Conservation (phyloP, 106 monocot species). For the Narthecium ossifragum region DNA sequence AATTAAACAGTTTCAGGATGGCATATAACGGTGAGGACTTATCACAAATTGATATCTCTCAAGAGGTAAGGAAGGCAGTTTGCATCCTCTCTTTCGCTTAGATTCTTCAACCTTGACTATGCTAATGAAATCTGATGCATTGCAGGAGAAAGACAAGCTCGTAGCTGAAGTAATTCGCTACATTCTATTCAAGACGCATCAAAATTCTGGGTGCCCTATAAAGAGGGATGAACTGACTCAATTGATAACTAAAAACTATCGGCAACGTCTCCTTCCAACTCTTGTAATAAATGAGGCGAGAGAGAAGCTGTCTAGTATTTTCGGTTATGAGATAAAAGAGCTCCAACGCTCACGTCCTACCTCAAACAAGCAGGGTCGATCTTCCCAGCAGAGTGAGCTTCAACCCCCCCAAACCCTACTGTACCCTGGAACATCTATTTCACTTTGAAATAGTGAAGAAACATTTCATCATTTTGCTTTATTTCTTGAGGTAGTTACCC, state of each 20-base stretch:
- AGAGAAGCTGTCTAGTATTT: constrained; percentile 54
- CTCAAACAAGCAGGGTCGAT: constrained; percentile 38
- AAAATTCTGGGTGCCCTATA: constrained; percentile 78
- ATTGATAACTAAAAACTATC: constrained; percentile 78
- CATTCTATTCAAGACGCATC: constrained; percentile 79
- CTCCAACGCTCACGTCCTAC: constrained; percentile 56
- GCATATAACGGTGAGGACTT: constrained; percentile 30
- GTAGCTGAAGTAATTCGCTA: constrained; percentile 84
- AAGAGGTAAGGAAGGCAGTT: constrained; percentile 22
- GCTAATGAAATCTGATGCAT: background rate
- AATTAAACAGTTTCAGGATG: constrained; percentile 23
- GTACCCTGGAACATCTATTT: background rate
- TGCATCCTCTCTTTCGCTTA: background rate
- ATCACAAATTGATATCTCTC: constrained; percentile 39
- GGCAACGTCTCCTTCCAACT: constrained; percentile 58
- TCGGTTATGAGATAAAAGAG: constrained; percentile 89
- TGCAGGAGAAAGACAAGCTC: constrained; percentile 91
- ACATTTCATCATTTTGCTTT: background rate
- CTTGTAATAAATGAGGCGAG: constrained; percentile 78
- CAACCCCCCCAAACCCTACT: background rate
- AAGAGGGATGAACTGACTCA: constrained; percentile 85
- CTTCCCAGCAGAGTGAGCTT: constrained; percentile 54
- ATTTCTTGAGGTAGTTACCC: no score
- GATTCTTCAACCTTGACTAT: background rate
- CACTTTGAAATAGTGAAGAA: background rate